Percentiles rank a stretch among this genome's conserved stretches.
These are phyloP conservation scores for Dactylellina haptotyla DNA, from an alignment of 2,329 filamentous ascomycete species.

Conservation along the genomic window DNA sequence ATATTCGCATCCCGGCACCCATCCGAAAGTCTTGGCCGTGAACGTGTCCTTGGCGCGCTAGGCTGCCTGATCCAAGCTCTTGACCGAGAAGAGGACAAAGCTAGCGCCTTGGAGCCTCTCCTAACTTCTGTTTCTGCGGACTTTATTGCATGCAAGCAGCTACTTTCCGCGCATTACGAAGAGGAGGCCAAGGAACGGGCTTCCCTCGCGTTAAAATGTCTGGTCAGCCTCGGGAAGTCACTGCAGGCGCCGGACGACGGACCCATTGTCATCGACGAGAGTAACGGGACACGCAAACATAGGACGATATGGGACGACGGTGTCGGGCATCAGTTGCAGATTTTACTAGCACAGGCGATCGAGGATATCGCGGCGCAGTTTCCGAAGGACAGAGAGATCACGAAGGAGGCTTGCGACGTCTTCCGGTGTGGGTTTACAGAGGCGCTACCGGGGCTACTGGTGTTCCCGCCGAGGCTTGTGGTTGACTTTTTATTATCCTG, in stretches of 20 bases:
- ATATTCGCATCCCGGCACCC: constrained; percentile 70
- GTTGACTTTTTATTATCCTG: constrained; percentile 73
- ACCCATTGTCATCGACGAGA: constrained; percentile 73
- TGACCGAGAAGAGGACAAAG: constrained; percentile 68
- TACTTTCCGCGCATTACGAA: constrained; percentile 55
- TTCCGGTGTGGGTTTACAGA: constrained; percentile 80
- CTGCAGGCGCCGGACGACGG: constrained; percentile 75
- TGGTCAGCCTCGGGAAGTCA: constrained; percentile 76
- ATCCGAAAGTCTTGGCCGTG: constrained; percentile 75
- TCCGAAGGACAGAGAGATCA: constrained; percentile 71
- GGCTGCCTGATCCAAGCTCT: constrained; percentile 79
- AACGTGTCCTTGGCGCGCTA: constrained; percentile 78
- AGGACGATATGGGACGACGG: constrained; percentile 66
- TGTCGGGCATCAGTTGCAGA: constrained; percentile 66
- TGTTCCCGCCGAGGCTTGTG: constrained; percentile 74
- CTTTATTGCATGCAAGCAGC: constrained; percentile 63
- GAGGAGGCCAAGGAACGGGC: constrained; percentile 61
- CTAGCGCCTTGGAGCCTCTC: constrained; percentile 69
- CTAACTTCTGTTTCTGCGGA: constrained; percentile 72
- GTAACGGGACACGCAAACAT: constrained; percentile 59
- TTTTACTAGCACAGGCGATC: constrained; percentile 67
- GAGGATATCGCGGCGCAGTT: constrained; percentile 67
- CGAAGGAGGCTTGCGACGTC: constrained; percentile 76
- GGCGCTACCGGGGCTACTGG: constrained; percentile 77
- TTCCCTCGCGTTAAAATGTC: constrained; percentile 71